Evolutionary conservation across 192 early-diverging fungal genomes (phyloP).

Genomic region (Obelidium mucronatum): DNA sequence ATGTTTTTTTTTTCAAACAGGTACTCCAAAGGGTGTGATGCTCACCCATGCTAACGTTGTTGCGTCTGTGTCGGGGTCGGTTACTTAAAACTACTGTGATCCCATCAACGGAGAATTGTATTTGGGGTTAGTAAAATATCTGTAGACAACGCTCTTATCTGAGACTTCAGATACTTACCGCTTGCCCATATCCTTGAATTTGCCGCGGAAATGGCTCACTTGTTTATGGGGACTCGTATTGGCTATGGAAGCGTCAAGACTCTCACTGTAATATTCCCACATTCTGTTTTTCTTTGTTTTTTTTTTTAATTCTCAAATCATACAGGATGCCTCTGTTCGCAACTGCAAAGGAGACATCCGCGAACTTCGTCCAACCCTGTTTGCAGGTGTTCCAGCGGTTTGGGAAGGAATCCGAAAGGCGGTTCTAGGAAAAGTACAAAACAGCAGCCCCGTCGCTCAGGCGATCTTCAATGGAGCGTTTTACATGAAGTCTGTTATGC

Average conservation of each 20-base stretch:
- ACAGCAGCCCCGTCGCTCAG: constrained; percentile 59
- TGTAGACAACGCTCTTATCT: too few relatives aligned
- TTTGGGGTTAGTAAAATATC: too few relatives aligned
- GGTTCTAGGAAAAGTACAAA: constrained; percentile 70
- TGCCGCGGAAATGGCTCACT: constrained; percentile 75
- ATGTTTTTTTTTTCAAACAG: too few relatives aligned
- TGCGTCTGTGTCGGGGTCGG: constrained; percentile 54
- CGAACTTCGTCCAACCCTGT: constrained; percentile 71
- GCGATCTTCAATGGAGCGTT: constrained; percentile 81
- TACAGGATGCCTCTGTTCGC: constrained; percentile 62
- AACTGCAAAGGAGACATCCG: constrained; percentile 74
- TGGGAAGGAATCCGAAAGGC: constrained; percentile 87
- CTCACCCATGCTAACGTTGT: constrained; percentile 84
- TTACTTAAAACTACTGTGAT: not conserved
- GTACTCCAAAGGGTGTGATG: constrained; percentile 90
- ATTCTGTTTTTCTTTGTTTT: too few relatives aligned
- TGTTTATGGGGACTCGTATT: constrained; percentile 53
- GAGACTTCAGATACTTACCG: constrained; percentile 75
- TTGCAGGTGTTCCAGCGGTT: constrained; percentile 77
- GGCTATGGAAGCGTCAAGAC: constrained; percentile 74
- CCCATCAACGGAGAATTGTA: not conserved
- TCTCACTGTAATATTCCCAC: too few relatives aligned
- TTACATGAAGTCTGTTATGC: constrained; percentile 72
- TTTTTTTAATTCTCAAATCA: too few relatives aligned
- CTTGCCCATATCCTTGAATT: constrained; percentile 92